Percentiles rank a stretch among this genome's conserved stretches.
Conservation (phyloP, 75 land plant species). For the Pinus albicaulis region DNA sequence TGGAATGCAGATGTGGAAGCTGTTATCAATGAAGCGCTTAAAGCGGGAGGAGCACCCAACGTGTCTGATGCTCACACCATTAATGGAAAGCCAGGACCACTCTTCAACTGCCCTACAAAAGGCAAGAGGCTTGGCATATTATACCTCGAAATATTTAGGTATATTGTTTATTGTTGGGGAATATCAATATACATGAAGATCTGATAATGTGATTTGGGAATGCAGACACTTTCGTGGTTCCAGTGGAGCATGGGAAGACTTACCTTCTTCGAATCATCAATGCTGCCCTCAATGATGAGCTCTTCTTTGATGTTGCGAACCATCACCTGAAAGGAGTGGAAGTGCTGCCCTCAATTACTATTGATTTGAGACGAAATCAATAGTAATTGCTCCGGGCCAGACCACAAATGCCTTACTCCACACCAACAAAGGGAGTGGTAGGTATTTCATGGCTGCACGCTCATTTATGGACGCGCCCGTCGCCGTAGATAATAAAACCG, state of each 20-base stretch:
- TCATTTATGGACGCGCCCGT: too few relatives aligned
- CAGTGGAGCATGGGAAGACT: too few relatives aligned
- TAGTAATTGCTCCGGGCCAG: constrained; percentile 11
- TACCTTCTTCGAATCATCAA: too few relatives aligned
- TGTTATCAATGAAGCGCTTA: constrained; percentile 16
- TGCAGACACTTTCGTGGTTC: too few relatives aligned
- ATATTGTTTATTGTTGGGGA: background rate
- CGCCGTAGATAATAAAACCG: too few relatives aligned
- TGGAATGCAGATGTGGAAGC: constrained; percentile 37
- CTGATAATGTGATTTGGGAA: too few relatives aligned
- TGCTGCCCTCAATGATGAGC: too few relatives aligned
- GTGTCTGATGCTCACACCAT: constrained; percentile 43
- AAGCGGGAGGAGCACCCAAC: constrained; percentile 27
- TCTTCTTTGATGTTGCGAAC: constrained; percentile 16
- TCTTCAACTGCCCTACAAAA: constrained; percentile 25
- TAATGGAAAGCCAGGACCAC: constrained; percentile 46
- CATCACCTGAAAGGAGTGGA: constrained; percentile 23
- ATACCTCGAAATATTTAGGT: background rate
- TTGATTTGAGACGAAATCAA: background rate
- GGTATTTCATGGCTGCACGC: too few relatives aligned
- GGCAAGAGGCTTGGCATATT: background rate
- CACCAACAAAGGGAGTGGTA: too few relatives aligned
- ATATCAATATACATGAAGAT: background rate
- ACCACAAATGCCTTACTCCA: too few relatives aligned
- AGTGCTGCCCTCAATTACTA: too few relatives aligned